Percentiles rank a stretch among this genome's conserved stretches.
Evolutionary conservation across 2,329 filamentous ascomycete species (phyloP).

Genomic region (Penicillium janthinellum): DNA sequence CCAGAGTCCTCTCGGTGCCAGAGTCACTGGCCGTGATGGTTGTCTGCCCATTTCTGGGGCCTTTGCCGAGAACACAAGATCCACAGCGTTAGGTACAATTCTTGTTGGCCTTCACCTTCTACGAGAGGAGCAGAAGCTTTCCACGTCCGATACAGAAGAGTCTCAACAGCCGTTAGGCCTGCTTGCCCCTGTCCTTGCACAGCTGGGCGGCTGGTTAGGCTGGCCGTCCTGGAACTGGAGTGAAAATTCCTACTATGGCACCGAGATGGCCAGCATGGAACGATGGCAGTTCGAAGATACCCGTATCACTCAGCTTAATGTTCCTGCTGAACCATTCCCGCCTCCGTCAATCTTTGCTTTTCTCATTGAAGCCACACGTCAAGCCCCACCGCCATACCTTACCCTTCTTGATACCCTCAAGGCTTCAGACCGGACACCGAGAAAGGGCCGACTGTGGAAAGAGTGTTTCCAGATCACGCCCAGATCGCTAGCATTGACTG

Average conservation of each 20-base stretch:
- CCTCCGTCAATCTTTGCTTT: constrained; percentile 64
- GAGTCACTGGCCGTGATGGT: constrained; percentile 57
- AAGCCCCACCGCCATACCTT: constrained; percentile 46
- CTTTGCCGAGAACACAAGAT: constrained; percentile 58
- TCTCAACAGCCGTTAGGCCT: constrained; percentile 49
- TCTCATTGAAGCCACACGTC: constrained; percentile 47
- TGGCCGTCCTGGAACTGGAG: constrained; percentile 66
- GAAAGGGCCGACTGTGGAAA: constrained; percentile 37
- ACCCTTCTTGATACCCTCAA: constrained; percentile 54
- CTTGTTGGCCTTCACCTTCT: constrained; percentile 78
- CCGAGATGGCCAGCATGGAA: constrained; percentile 60
- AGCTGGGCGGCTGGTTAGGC: constrained; percentile 78
- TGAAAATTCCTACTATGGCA: constrained; percentile 57
- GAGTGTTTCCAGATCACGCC: constrained; percentile 54
- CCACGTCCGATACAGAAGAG: constrained; percentile 59
- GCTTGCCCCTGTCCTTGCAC: constrained; percentile 74
- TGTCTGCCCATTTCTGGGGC: constrained; percentile 66
- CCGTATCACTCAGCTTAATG: constrained; percentile 45
- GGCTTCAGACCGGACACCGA: constrained; percentile 30
- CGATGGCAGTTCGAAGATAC: constrained; percentile 60
- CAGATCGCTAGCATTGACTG: constrained; percentile 69
- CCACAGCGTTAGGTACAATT: constrained; percentile 68
- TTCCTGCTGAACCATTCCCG: constrained; percentile 54
- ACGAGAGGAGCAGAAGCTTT: constrained; percentile 86
- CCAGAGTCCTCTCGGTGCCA: constrained; percentile 59